Evolutionary conservation across 805 yeast genomes (phyloP), one percentile per base, ranked within the genome.

Genomic region (Myxozyma sirexii): DNA sequence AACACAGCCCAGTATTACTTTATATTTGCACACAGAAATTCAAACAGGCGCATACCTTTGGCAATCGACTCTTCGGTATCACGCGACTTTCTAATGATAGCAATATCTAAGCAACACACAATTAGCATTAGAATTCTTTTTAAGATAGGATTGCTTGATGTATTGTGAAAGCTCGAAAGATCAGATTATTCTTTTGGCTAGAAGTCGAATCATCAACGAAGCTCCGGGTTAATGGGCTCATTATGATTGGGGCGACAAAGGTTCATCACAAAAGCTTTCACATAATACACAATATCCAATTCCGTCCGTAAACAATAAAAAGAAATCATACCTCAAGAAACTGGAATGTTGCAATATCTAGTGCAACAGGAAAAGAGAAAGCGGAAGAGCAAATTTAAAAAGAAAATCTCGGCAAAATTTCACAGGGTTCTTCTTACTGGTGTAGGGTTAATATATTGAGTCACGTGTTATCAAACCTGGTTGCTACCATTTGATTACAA

Each of bases 221-320:
- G 53, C 50, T 49, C 55, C 57, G 57, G 59, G 60, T 54, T 57
- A 57, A 50, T 52, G 53, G 42, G 61, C 56, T 56, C 45, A n/a
- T 43, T 62, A 61, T 55, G 67, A 63, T 62, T 63, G 67, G 67
- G 67, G 67, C 67, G 67, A 63, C 67, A 63, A 60, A 49, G 51
- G 44, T 44, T 63, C 66, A 63, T 63, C 66, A 63, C 44, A 24
- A 8, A 48, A 48, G n/a, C n/a, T 17, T 7, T 24, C 31, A 43
- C 27, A 39, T 17, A n/a, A n/a, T n/a, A n/a, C n/a, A n/a, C n/a
- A n/a, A n/a, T n/a, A n/a, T n/a, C n/a, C n/a, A n/a, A n/a, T n/a
- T n/a, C n/a, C n/a, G n/a, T n/a, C n/a, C n/a, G n/a, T n/a, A n/a
- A n/a, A n/a, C n/a, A n/a, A n/a, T n/a, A n/a, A n/a, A n/a, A n/a